Percentiles rank a stretch among this genome's conserved stretches.
These are phyloP conservation scores for Saururus chinensis DNA, from an alignment of 164 flowering plant genomes.

Conservation along the genomic window DNA sequence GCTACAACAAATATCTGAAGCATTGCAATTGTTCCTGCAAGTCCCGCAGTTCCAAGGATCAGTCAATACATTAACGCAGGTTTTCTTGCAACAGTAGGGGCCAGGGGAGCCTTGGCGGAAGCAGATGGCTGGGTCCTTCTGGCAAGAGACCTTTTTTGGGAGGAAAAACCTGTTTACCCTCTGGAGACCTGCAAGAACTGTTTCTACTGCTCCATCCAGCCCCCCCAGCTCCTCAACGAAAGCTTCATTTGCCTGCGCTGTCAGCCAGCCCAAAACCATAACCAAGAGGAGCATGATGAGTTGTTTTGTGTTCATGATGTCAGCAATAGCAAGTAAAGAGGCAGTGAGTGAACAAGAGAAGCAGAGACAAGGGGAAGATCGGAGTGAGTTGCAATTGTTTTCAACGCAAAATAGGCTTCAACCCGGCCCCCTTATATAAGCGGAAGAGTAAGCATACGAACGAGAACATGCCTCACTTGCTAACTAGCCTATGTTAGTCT, in stretches of 20 bases:
- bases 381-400: background rate
- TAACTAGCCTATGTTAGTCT: no score
- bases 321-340: background rate
- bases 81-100: slow-evolving; percentile 1
- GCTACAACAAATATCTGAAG: background rate
- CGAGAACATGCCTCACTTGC: no score
- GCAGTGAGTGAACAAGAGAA: background rate
- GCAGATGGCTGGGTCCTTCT: slow-evolving; percentile 1
- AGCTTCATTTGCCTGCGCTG: background rate
- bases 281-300: background rate
- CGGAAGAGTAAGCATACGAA: no score
- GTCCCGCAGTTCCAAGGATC: background rate
- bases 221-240: background rate
- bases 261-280: background rate
- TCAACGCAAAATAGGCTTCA: no score
- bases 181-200: background rate
- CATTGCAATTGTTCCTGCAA: background rate
- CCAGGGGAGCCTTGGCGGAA: background rate
- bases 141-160: background rate
- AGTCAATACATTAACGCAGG: background rate
- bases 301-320: background rate
- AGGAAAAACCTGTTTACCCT: background rate
- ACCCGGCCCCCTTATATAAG: no score
- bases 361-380: background rate
- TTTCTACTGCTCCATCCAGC: background rate